Base-by-base conservation (phyloP, 345 rosid species). In the Corchorus olitorius region DNA sequence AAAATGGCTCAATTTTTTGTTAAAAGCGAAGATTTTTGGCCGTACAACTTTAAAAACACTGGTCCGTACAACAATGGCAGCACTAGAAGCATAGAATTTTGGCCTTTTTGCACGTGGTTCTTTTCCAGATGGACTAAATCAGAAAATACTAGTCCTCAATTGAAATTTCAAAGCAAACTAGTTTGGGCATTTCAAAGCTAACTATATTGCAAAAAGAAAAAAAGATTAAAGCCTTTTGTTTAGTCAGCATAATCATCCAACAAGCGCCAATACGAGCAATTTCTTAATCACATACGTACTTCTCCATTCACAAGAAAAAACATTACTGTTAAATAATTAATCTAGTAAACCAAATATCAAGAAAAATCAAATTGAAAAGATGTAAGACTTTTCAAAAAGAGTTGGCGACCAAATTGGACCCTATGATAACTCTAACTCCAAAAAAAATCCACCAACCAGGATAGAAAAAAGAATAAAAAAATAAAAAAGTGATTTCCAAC, bases 321-420 rank as follows among this genome's bases (percentile, higher is more conserved):
- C 16, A 62, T 14, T 0, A 5, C 1, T 37, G 67, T 39, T 2
- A 63, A 45, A 63, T 59, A 39, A 39, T 13, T 34, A 53, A 0
- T 52, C 16, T 16, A 48, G 15, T 20, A 0, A 62, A 37, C 27
- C 27, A 27, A 15, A 16, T 6, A 6, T 16, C 14, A 17, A 64
- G 46, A 64, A 66, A 11, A 45, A 10, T 12, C 1, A 13, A 11
- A 17, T 11, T 3, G 60, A 13, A 39, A 54, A n/a, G 27, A 55
- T 39, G 65, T 72, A 56, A 12, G 5, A n/a, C 35, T 15, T 45
- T 55, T 15, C 53, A 20, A 72, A 37, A n/a, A 12, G n/a, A 54
- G 65, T 41, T 20, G 65, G 75, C 61, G 37, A 56, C 75, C 62
- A 55, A 72, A 43, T 58, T 67, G 35, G 27, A 4, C 16, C 9